These are phyloP conservation scores for Backusella sp. DNA, from an alignment of 192 early-diverging fungal species.

Conservation along the genomic window DNA sequence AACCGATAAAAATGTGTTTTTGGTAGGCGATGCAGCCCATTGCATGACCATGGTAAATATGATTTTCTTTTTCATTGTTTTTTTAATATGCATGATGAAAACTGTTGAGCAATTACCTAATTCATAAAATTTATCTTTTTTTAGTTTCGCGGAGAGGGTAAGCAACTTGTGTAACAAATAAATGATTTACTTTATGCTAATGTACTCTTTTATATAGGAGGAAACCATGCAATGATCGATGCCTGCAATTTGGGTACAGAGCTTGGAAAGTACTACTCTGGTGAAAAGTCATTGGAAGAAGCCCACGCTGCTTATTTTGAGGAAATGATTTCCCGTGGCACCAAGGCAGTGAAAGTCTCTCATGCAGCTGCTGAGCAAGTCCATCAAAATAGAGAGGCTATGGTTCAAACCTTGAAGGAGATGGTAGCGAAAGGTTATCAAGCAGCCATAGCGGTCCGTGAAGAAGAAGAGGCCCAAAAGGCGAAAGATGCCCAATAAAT, in stretches of 20 bases:
- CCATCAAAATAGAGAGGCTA: background rate
- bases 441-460: background rate
- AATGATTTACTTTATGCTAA: background rate
- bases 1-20: background rate
- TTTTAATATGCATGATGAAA: too few relatives aligned
- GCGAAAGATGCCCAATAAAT: background rate
- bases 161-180: background rate
- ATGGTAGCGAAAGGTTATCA: background rate
- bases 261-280: background rate
- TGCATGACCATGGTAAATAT: conserved; percentile 20
- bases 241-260: conserved; percentile 10
- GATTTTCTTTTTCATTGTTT: too few relatives aligned
- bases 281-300: conserved; percentile 3
- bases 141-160: conserved; percentile 23
- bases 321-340: conserved; percentile 4
- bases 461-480: background rate
- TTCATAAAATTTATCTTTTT: too few relatives aligned
- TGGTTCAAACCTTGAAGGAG: background rate
- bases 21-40: conserved; percentile 25
- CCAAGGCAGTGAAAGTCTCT: background rate
- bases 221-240: conserved; percentile 27
- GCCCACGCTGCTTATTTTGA: conserved; percentile 1
- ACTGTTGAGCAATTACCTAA: too few relatives aligned
- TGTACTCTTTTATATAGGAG: conserved; percentile 5
- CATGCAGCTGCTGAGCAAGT: background rate